Conservation (phyloP, 306 rosid species). For the Prinsepia uniflora region DNA sequence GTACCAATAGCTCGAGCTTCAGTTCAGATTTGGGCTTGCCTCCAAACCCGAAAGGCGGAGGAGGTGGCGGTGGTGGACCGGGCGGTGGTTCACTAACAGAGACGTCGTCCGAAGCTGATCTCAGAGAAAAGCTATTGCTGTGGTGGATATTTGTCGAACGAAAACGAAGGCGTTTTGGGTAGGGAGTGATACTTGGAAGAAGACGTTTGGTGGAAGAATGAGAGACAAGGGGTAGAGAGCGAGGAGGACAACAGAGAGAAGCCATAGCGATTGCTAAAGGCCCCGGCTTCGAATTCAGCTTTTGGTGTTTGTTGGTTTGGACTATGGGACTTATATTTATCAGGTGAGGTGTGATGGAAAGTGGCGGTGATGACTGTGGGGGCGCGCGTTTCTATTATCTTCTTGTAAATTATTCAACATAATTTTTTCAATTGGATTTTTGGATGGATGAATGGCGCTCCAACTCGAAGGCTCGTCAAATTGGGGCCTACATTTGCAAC, state of each 20-base stretch:
- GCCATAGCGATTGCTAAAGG: slow-evolving; percentile 32
- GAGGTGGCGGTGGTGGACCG: slow-evolving; percentile 35
- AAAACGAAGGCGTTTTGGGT: slow-evolving; percentile 18
- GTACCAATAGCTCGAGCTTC: slow-evolving; percentile 76
- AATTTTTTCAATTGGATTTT: no score
- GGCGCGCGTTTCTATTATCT: neutral
- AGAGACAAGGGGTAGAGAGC: slow-evolving; percentile 21
- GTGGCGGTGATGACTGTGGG: neutral
- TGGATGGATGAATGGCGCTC: neutral
- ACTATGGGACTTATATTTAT: neutral
- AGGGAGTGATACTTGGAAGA: slow-evolving; percentile 10
- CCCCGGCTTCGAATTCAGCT: neutral
- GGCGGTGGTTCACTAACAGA: slow-evolving; percentile 29
- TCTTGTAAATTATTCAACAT: neutral
- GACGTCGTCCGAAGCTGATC: slow-evolving; percentile 36
- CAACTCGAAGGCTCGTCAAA: neutral
- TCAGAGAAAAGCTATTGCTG: slow-evolving; percentile 30
- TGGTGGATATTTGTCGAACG: slow-evolving; percentile 3
- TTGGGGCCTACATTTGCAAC: neutral
- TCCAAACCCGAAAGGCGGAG: slow-evolving; percentile 17
- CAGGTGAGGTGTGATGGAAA: neutral
- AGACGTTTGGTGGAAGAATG: slow-evolving; percentile 11
- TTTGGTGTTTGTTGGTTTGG: neutral
- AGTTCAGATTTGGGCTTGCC: slow-evolving; percentile 26
- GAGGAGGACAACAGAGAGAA: slow-evolving; percentile 38